phyloP scores from a whole-genome alignment of 2,329 filamentous ascomycete species.

The Lachnellula willkommii region DNA sequence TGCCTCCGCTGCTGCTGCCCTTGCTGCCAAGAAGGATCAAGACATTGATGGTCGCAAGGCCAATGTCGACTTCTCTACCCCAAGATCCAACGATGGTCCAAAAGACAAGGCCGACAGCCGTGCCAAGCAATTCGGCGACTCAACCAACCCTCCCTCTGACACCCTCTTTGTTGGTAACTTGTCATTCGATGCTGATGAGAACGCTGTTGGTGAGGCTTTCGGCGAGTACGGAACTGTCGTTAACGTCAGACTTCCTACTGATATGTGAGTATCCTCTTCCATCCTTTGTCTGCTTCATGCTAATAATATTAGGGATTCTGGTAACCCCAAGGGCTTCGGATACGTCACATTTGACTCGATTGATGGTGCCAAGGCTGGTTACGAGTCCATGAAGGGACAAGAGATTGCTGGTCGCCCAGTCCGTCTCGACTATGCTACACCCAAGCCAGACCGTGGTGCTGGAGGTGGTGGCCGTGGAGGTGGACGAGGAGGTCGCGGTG shows the following conservation, averaged over 20 bases:
- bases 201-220: slow-evolving; percentile 59
- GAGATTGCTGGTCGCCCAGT: slow-evolving; percentile 60
- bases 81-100: slow-evolving; percentile 46
- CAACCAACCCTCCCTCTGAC: slow-evolving; percentile 56
- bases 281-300: slow-evolving; percentile 3
- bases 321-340: slow-evolving; percentile 66
- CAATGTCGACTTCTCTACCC: slow-evolving; percentile 66
- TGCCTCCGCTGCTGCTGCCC: slow-evolving; percentile 56
- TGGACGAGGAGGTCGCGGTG: slow-evolving; percentile 33
- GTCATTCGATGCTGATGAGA: slow-evolving; percentile 62
- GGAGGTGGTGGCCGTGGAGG: slow-evolving; percentile 35
- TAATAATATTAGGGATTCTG: slow-evolving; percentile 47
- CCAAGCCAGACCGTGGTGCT: slow-evolving; percentile 47
- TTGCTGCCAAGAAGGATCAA: slow-evolving; percentile 57
- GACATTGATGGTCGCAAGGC: slow-evolving; percentile 62
- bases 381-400: slow-evolving; percentile 56
- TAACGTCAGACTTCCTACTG: slow-evolving; percentile 65
- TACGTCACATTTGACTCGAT: slow-evolving; percentile 65
- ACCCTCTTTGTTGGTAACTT: slow-evolving; percentile 71
- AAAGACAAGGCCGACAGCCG: slow-evolving; percentile 47
- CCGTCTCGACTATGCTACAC: slow-evolving; percentile 63
- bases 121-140: slow-evolving; percentile 56
- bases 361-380: slow-evolving; percentile 61
- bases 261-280: slow-evolving; percentile 38
- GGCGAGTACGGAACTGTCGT: slow-evolving; percentile 56